phyloP scores from a whole-genome alignment of 2,329 filamentous ascomycete genomes.

The Penicillium glabrum region DNA sequence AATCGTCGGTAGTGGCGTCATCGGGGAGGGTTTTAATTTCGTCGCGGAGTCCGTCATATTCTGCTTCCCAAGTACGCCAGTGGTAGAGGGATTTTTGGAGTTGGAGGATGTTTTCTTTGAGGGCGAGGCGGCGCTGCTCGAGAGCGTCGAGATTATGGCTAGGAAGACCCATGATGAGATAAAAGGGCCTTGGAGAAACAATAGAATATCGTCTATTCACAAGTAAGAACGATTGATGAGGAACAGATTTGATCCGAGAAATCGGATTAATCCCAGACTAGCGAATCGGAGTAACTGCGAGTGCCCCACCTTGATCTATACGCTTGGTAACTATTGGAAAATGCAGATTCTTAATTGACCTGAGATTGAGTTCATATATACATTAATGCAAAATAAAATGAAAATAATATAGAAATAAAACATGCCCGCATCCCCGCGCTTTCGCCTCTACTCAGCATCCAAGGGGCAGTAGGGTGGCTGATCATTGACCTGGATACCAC shows the following conservation, averaged over 20 bases:
- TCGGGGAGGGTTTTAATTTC: constrained; percentile 64
- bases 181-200: not conserved
- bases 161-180: constrained; percentile 32
- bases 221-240: not conserved
- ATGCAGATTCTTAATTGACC: not conserved
- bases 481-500: constrained; percentile 29
- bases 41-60: constrained; percentile 87
- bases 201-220: not conserved
- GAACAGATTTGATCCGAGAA: not conserved
- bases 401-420: too few relatives aligned
- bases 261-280: not conserved
- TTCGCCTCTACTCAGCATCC: constrained; percentile 22
- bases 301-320: too few relatives aligned
- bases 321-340: too few relatives aligned
- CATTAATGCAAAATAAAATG: not conserved
- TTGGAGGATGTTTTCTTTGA: constrained; percentile 74
- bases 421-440: not conserved
- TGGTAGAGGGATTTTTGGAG: constrained; percentile 75
- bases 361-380: not conserved
- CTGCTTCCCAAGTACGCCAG: constrained; percentile 88
- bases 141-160: constrained; percentile 63
- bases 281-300: not conserved
- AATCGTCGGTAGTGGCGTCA: constrained; percentile 52
- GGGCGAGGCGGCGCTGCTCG: constrained; percentile 70
- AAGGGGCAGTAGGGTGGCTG: constrained; percentile 25